Evolutionary conservation across 805 yeast species (phyloP), one percentile per base, ranked within the genome.

Genomic region (Ogataea methanolica): DNA sequence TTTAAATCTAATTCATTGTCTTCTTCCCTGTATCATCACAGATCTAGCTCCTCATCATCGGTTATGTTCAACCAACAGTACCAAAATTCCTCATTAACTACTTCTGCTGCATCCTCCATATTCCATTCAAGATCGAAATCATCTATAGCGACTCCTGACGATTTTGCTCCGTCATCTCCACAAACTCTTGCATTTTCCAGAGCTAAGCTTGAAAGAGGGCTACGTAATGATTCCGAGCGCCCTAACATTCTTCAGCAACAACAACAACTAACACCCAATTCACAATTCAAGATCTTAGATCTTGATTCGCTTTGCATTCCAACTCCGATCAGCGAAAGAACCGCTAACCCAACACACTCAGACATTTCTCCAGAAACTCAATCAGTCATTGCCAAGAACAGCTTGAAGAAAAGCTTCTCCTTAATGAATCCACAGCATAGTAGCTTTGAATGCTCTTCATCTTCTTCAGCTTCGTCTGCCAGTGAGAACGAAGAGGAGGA

Each of bases 351-450:
- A n/a, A 21, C 29, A 26, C 6, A 15, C 17, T 19, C 14, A 11
- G 11, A 31, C 35, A 37, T 33, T 4, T 56, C 60, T 3, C 60
- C 61, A 1, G 60, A 54, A 44, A 55, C 61, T 7, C 49, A 51
- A 29, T 46, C 59, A 16, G 50, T 56, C 16, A 54, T 57, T 36
- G 46, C 46, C 40, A 49, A 44, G 39, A 51, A 48, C 44, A 52
- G 39, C 23, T 42, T 57, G 46, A 57, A 56, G 31, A 57, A 57
- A 45, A 57, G 61, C 43, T 57, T 57, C 37, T 57, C 61, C 33
- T 37, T 56, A 17, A 54, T 56, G 38, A 56, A 52, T 36, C 54
- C 55, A n/a, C 57, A 53, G 42, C 56, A 58, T 46, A 46, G 40
- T 36, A 47, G 55, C 47, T 44, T 54, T 40, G 51, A 55, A 17